A percentile compares a stretch with the other conserved stretches of the same genome.
Conservation (phyloP, 495 filamentous ascomycete genomes). For the Penicillium argentinense region DNA sequence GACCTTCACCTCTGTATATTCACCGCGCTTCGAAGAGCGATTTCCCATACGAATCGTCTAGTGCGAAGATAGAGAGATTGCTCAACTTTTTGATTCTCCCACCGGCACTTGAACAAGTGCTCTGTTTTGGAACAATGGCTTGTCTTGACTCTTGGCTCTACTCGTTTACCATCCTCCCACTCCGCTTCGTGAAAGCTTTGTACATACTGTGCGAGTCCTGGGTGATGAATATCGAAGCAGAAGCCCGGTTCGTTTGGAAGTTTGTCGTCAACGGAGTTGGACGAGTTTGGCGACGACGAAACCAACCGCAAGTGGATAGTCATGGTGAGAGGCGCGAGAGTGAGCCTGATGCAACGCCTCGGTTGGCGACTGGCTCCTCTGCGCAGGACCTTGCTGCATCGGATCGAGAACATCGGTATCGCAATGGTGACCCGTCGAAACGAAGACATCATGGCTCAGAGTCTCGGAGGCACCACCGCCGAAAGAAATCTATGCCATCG, state of each 20-base stretch:
- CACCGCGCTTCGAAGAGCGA: conserved; percentile 70
- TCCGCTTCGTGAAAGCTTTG: conserved; percentile 83
- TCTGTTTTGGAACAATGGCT: conserved; percentile 84
- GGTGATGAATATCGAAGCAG: conserved; percentile 60
- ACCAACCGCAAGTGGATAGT: conserved; percentile 28
- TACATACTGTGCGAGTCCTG: conserved; percentile 75
- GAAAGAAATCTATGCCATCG: conserved; percentile 82
- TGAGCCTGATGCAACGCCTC: conserved; percentile 27
- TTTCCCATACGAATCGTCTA: conserved; percentile 91
- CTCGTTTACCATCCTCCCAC: conserved; percentile 89
- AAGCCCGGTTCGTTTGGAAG: conserved; percentile 62
- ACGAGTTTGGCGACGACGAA: conserved; percentile 69
- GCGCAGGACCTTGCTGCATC: conserved; percentile 1
- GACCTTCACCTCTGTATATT: conserved; percentile 86
- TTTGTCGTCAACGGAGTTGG: conserved; percentile 76
- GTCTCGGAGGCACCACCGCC: conserved; percentile 55
- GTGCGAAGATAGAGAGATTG: conserved; percentile 92
- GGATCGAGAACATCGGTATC: conserved; percentile 24
- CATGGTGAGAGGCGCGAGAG: conserved; percentile 16
- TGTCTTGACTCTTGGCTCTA: conserved; percentile 98
- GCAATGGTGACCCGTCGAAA: conserved; percentile 22
- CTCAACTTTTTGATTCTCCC: conserved; percentile 85
- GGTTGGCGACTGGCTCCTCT: conserved; percentile 16
- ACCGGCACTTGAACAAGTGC: conserved; percentile 75
- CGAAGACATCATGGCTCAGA: conserved; percentile 34